These are phyloP conservation scores for Cutaneotrichosporon sp. DNA, from an alignment of 1,284 basidiomycete genomes.

Conservation along the genomic window DNA sequence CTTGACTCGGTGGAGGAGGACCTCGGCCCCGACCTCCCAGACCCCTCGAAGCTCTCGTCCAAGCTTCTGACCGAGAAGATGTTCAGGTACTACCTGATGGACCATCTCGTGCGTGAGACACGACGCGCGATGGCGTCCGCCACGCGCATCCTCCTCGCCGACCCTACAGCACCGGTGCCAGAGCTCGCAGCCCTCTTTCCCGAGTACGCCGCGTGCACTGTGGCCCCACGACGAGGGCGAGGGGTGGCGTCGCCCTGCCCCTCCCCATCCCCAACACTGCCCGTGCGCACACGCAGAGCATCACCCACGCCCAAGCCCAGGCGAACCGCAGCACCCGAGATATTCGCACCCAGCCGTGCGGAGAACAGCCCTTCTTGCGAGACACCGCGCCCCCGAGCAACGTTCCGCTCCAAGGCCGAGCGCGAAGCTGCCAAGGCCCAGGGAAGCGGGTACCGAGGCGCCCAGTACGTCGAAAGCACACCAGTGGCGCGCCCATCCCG, in stretches of 20 bases:
- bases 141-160: constrained; percentile 4
- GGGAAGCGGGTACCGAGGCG: background rate
- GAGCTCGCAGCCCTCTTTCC: constrained; percentile 19
- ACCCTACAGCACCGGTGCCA: constrained; percentile 7
- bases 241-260: background rate
- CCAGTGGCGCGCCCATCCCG: background rate
- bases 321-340: background rate
- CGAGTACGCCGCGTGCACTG: constrained; percentile 18
- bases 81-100: constrained; percentile 46
- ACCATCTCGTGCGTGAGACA: constrained; percentile 39
- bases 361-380: constrained; percentile 7
- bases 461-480: background rate
- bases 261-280: background rate
- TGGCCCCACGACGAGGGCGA: background rate
- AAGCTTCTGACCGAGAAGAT: constrained; percentile 41
- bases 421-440: constrained; percentile 6
- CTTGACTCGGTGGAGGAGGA: constrained; percentile 17
- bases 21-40: constrained; percentile 31
- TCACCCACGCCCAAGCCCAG: background rate
- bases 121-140: constrained; percentile 11
- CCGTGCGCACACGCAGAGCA: background rate
- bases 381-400: constrained; percentile 1
- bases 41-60: constrained; percentile 36
- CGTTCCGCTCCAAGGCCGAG: constrained; percentile 8
- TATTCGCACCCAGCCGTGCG: constrained; percentile 6